Evolutionary conservation across 352 stramenopile genomes (phyloP), one percentile per base, ranked within the genome.

Genomic region (Phytophthora aleatoria): DNA sequence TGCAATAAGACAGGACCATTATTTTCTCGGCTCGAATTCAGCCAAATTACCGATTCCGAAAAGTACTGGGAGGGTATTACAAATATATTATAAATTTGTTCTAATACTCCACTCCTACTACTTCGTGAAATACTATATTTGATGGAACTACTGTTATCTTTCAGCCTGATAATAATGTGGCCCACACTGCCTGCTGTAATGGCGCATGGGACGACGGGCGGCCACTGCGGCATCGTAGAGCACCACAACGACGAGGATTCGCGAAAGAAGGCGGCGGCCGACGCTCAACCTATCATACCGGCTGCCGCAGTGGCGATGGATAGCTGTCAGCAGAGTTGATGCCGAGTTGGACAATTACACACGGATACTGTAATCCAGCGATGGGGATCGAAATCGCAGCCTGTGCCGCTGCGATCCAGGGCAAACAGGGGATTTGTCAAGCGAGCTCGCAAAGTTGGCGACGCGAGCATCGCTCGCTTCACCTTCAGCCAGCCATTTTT

Each of bases 231-330:
- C 7, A 7, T 33, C 28, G 28, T 33, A 36, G 11, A 36, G 9
- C 31, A 36, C 31, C 31, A 36, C 31, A 8, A 36, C 31, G 35
- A 13, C 48, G 42, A 39, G 33, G 27, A 7, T 30, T 7, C 49
- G 49, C 49, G 49, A 65, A 65, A 58, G 57, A 58, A 47, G 57
- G 33, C 10, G 35, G 20, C 20, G 12, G 33, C 9, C 20, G 0
- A 12, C 31, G 8, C 31, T 16, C 9, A 53, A 50, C 20, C 47
- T 12, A 30, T 4, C 8, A 26, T n/a, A 33, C 33, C 15, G 28
- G 5, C 51, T 20, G 51, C 31, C 33, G 39, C 16, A 48, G 50
- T 12, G 24, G 56, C 56, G 54, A 53, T 61, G 43, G 43, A 54
- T 41, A 62, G 12, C 43, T 36, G 44, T 56, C 56, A 57, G 43